Percentiles rank a stretch among this genome's conserved stretches.
Evolutionary conservation across 2,329 filamentous ascomycete species (phyloP).

Genomic region (Apiospora marii): DNA sequence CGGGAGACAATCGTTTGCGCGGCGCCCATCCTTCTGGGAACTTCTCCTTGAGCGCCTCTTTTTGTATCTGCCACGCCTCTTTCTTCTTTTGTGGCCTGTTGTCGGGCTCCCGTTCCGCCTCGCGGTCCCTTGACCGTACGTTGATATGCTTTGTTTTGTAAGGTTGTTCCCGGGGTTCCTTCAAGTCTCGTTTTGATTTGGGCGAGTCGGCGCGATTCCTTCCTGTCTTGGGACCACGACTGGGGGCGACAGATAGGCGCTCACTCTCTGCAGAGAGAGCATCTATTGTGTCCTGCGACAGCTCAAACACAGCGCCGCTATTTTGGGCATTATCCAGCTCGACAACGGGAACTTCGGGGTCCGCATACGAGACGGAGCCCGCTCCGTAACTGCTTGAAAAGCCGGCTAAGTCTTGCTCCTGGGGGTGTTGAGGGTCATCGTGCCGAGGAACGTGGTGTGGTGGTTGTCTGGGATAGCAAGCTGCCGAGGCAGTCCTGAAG

Average conservation of each 20-base stretch:
- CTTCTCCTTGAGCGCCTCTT: slow-evolving; percentile 76
- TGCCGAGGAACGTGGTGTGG: slow-evolving; percentile 10
- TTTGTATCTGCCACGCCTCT: slow-evolving; percentile 78
- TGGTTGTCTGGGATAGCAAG: slow-evolving; percentile 30
- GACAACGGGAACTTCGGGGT: slow-evolving; percentile 28
- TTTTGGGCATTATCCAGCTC: slow-evolving; percentile 34
- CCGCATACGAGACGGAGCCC: slow-evolving; percentile 21
- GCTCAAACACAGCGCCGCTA: slow-evolving; percentile 42
- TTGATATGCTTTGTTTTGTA: background rate
- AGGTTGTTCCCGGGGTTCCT: background rate
- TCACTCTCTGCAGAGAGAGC: slow-evolving; percentile 34
- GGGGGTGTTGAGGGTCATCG: background rate
- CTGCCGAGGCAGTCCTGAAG: slow-evolving; percentile 35
- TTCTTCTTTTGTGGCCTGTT: slow-evolving; percentile 36
- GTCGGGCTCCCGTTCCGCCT: slow-evolving; percentile 22
- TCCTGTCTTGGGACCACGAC: background rate
- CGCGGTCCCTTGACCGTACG: background rate
- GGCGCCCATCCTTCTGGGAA: slow-evolving; percentile 85
- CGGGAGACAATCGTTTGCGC: slow-evolving; percentile 86
- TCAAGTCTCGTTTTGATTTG: background rate
- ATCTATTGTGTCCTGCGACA: slow-evolving; percentile 47
- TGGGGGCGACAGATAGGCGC: background rate
- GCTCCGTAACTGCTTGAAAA: background rate
- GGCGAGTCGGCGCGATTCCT: background rate
- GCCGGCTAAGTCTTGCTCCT: slow-evolving; percentile 16